A percentile compares a stretch with the other conserved stretches of the same genome.
Conservation (phyloP, 495 filamentous ascomycete genomes). For the Aspergillus affinis region DNA sequence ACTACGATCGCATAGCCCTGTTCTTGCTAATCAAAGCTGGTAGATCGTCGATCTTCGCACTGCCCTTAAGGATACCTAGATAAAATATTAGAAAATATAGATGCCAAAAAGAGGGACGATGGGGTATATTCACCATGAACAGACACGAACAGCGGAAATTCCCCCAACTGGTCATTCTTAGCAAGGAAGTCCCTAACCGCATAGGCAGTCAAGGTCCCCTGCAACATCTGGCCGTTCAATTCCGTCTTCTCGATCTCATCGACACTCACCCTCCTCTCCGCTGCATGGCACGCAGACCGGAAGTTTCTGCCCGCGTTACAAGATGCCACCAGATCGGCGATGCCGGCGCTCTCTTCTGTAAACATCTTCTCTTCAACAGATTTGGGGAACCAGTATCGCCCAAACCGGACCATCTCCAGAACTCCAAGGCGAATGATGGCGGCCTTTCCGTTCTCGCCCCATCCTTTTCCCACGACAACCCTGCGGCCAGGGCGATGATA, state of each 20-base stretch:
- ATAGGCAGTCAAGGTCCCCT: constrained; percentile 79
- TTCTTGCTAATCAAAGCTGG: too few species aligned
- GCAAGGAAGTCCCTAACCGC: constrained; percentile 79
- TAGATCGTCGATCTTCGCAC: too few species aligned
- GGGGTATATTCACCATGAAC: constrained; percentile 48
- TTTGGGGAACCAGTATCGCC: constrained; percentile 76
- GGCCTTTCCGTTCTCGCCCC: constrained; percentile 93
- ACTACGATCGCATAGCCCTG: too few species aligned
- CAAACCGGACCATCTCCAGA: constrained; percentile 84
- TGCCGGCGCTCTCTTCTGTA: constrained; percentile 84
- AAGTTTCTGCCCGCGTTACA: constrained; percentile 82
- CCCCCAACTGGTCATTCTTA: constrained; percentile 61
- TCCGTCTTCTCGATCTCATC: constrained; percentile 78
- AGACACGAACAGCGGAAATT: constrained; percentile 80
- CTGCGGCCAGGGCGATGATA: constrained; percentile 82
- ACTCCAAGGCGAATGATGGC: constrained; percentile 86
- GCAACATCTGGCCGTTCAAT: constrained; percentile 91
- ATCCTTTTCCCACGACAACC: constrained; percentile 86
- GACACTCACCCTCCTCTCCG: constrained; percentile 65
- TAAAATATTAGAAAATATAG: too few species aligned
- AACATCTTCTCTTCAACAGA: constrained; percentile 73
- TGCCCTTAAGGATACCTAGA: constrained; percentile 21
- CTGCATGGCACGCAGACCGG: constrained; percentile 71
- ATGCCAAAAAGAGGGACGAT: neutral
- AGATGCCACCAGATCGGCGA: constrained; percentile 85